Base-by-base conservation (phyloP, 768 basidiomycete genomes). In the Calocera viscosa region DNA sequence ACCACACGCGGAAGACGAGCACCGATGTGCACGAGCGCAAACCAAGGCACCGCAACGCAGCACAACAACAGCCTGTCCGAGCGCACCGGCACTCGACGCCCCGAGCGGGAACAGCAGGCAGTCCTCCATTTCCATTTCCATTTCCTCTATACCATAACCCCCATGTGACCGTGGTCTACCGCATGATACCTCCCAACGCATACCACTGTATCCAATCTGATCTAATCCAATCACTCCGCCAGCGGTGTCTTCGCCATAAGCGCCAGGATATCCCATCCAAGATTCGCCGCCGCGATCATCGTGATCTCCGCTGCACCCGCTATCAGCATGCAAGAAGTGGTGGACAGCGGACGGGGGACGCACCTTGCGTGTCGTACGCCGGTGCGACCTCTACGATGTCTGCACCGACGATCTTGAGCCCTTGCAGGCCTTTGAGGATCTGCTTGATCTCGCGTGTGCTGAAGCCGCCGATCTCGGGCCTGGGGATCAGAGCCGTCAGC, bases 341-440 rank as follows among this genome's bases (percentile, higher is more conserved):
- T 40, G 24, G 26, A 10, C 14, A 24, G 43, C 19, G 43, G 5
- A 24, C 10, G 43, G 53, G 30, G 30, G 26, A 53, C 30, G 19
- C 30, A 32, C 35, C 32, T 39, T 43, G 40, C 35, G 16, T 7
- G 26, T 64, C 65, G 41, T 68, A 64, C 11, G 64, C 75, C 14
- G 76, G 76, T 16, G 75, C 74, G 35, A 76, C 75, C 60, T 76
- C 74, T 14, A 76, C 72, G 41, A 73, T 69, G 64, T 78, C 76
- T 7, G 75, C 76, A 38, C 76, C 77, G 30, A 78, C 75, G 64
- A 77, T 73, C 70, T 77, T 77, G 63, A 78, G 74, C 53, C 73
- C 76, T 0, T 72, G 67, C 7, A 77, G 70, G 16, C 76, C 76
- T 49, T 75, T 73, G 14, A 78, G 72, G 66, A 78, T 78, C 68